phyloP scores from a whole-genome alignment of 441 rosid species.

The Gossypium schwendimanii region DNA sequence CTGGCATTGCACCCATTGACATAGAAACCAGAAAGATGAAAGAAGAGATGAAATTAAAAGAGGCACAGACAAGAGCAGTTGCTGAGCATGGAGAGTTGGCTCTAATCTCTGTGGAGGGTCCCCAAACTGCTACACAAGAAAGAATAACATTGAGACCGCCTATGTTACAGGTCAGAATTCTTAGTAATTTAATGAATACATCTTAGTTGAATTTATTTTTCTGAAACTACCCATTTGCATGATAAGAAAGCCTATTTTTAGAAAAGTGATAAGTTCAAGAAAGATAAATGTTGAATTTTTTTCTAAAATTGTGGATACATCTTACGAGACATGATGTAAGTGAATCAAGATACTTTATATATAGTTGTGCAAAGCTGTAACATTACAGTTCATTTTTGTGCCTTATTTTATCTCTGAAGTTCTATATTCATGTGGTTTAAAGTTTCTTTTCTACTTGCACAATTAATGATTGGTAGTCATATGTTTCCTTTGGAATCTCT shows the following conservation, averaged over 20 bases:
- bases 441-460: not conserved
- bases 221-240: not conserved
- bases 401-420: not conserved
- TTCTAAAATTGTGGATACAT: not conserved
- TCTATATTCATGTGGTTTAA: conserved; percentile 4
- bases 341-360: not conserved
- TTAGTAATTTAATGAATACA: not conserved
- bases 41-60: conserved; percentile 85
- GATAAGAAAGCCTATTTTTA: not conserved
- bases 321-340: not conserved
- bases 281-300: not conserved
- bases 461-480: not conserved
- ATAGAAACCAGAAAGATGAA: conserved; percentile 80
- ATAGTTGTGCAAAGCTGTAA: not conserved
- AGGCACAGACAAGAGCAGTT: conserved; percentile 78
- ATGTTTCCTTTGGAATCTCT: not conserved
- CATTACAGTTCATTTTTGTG: not conserved
- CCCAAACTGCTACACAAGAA: conserved; percentile 59
- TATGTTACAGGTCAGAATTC: conserved; percentile 70
- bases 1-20: conserved; percentile 87
- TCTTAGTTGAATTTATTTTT: not conserved
- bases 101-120: conserved; percentile 70
- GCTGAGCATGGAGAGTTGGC: conserved; percentile 96
- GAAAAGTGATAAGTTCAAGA: not conserved
- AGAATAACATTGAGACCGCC: conserved; percentile 79